Evolutionary conservation across 2,329 filamentous ascomycete species (phyloP), one percentile per base, ranked within the genome.

Genomic region (Xylariales sp.): DNA sequence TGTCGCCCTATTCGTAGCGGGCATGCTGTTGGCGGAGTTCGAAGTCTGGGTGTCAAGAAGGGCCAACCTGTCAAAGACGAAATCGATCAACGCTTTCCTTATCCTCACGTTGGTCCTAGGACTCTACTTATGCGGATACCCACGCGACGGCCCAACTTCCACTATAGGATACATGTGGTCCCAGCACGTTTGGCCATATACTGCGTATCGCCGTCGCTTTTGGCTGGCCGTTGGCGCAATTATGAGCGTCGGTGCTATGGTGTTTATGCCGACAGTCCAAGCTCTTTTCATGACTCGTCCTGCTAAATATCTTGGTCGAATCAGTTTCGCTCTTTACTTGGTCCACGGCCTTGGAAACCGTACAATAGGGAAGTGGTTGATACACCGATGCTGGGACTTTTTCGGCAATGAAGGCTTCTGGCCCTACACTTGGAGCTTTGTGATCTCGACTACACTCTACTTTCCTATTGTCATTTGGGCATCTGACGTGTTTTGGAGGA

Each of bases 301-400:
- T 12, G 83, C 84, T 12, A 86, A 86, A 70, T 89, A 89, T 73
- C 82, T 87, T 23, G 87, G 84, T 12, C 81, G 82, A 32, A 84
- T 89, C 68, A 87, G 85, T 64, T 89, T 85, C 69, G 84, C 86
- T 3, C 79, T 89, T 3, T 89, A 89, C 71, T 80, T 89, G 6
- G 82, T 85, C n/a, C 87, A 89, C 71, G 87, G 87, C 0, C 82
- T 77, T 16, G 75, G 75, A 18, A 77, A 77, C 32, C 65, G 73
- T 43, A 77, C 74, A 18, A 54, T 77, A 28, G 75, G 75, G 46
- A 72, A 72, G 36, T 75, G 71, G 74, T 61, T 63, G 10, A 68
- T 76, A 28, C 65, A 72, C 9, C 43, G 36, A 4, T 74, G 72
- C 82, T 72, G 77, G 62, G 66, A 78, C n/a, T 64, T 74, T 18